A percentile compares a stretch with the other conserved stretches of the same genome.
These are phyloP conservation scores for Sordariomycetes sp. DNA, from an alignment of 2,329 filamentous ascomycete species.

Conservation along the genomic window DNA sequence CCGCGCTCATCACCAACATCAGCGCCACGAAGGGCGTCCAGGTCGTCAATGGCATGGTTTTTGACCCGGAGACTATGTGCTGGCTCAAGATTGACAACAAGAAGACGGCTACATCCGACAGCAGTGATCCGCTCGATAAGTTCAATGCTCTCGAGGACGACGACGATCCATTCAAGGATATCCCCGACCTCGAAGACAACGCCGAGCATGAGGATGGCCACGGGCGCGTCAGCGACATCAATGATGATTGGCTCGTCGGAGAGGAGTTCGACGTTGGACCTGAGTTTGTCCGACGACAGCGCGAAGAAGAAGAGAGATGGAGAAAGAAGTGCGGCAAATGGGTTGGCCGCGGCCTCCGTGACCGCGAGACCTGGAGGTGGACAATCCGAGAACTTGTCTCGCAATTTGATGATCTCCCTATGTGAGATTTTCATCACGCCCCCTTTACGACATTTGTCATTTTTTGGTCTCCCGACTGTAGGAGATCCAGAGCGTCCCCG, in stretches of 20 bases:
- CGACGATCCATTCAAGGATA: slow-evolving; percentile 87
- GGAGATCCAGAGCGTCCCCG: too few species aligned
- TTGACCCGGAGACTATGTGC: slow-evolving; percentile 94
- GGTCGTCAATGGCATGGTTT: slow-evolving; percentile 96
- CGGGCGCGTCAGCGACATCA: slow-evolving; percentile 49
- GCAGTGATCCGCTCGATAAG: slow-evolving; percentile 49
- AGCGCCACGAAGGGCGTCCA: slow-evolving; percentile 78
- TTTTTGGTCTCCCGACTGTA: too few species aligned
- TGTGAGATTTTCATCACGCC: slow-evolving; percentile 12
- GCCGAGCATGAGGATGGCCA: slow-evolving; percentile 37
- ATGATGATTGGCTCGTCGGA: slow-evolving; percentile 76
- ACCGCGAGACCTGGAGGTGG: slow-evolving; percentile 67
- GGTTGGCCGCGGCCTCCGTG: slow-evolving; percentile 52
- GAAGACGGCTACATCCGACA: slow-evolving; percentile 35
- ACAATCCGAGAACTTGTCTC: slow-evolving; percentile 53
- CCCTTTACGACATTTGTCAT: background rate
- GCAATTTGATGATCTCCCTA: slow-evolving; percentile 28
- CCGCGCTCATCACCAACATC: slow-evolving; percentile 87
- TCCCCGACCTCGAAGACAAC: slow-evolving; percentile 81
- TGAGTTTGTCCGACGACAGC: slow-evolving; percentile 81
- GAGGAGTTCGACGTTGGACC: slow-evolving; percentile 98
- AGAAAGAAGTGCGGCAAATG: slow-evolving; percentile 79
- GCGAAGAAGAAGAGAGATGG: slow-evolving; percentile 90
- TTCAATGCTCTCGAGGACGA: slow-evolving; percentile 73
- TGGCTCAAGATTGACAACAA: slow-evolving; percentile 73